phyloP scores from a whole-genome alignment of 2,329 filamentous ascomycete species.

The Monilinia polystroma region DNA sequence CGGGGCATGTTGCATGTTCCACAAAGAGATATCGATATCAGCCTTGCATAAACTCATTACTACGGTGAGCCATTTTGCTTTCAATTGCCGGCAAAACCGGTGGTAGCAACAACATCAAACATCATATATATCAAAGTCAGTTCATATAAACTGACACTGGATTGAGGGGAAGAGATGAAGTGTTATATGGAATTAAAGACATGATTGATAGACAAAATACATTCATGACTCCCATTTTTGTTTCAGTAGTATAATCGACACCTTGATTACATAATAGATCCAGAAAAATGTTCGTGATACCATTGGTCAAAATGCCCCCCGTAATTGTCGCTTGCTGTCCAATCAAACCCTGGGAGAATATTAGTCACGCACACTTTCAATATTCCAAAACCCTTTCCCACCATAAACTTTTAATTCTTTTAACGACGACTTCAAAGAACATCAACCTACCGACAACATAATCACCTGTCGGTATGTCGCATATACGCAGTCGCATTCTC shows the following conservation, averaged over 20 bases:
- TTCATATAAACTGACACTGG: too few relatives aligned
- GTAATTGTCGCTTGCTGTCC: constrained; percentile 16
- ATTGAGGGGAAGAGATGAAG: background rate
- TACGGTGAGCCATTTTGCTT: background rate
- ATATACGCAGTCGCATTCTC: background rate
- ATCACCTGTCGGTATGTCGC: constrained; percentile 30
- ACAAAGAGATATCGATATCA: constrained; percentile 19
- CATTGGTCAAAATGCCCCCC: background rate
- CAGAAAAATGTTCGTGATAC: background rate
- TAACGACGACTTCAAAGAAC: constrained; percentile 32
- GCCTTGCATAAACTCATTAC: constrained; percentile 15
- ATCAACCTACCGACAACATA: constrained; percentile 39
- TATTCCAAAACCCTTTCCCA: constrained; percentile 23
- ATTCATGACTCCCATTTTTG: background rate
- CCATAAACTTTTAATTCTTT: constrained; percentile 28
- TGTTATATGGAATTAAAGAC: background rate
- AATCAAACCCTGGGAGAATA: constrained; percentile 1
- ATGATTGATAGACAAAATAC: background rate
- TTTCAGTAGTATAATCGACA: background rate
- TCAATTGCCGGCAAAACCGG: background rate
- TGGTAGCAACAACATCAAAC: too few relatives aligned
- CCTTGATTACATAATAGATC: background rate
- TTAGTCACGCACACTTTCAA: constrained; percentile 25
- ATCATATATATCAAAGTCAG: too few relatives aligned
- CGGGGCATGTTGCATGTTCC: constrained; percentile 21